phyloP scores from a whole-genome alignment of 2,329 filamentous ascomycete species.

The Pseudogymnoascus sp. region DNA sequence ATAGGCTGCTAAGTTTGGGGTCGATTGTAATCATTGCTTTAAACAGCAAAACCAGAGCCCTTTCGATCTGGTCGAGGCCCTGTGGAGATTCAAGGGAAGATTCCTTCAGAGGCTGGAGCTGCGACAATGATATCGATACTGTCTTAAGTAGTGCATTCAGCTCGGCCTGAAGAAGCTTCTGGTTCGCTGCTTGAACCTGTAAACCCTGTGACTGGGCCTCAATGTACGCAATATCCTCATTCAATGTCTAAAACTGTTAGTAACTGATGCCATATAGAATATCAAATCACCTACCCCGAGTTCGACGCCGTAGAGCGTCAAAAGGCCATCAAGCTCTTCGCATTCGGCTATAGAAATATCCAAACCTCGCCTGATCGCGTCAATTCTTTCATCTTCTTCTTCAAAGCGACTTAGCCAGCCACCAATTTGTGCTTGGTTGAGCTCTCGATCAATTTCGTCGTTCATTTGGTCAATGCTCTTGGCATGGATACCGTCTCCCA shows the following conservation, averaged over 20 bases:
- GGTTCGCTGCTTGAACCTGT: conserved; percentile 94
- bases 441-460: conserved; percentile 74
- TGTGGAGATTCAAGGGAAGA: conserved; percentile 64
- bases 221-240: conserved; percentile 94
- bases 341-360: conserved; percentile 91
- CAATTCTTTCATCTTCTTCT: conserved; percentile 83
- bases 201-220: conserved; percentile 95
- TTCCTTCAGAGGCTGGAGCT: conserved; percentile 66
- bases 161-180: conserved; percentile 83
- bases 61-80: conserved; percentile 72
- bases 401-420: conserved; percentile 81
- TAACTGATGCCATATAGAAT: conserved; percentile 13
- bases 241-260: conserved; percentile 60
- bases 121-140: conserved; percentile 72
- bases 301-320: conserved; percentile 93
- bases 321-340: conserved; percentile 87
- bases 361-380: conserved; percentile 76
- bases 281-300: conserved; percentile 59
- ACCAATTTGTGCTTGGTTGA: conserved; percentile 84
- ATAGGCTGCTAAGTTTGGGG: conserved; percentile 55
- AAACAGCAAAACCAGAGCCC: conserved; percentile 71
- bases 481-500: conserved; percentile 66
- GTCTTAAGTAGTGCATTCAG: conserved; percentile 83
- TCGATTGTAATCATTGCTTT: conserved; percentile 93
- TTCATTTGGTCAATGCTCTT: conserved; percentile 75